These are phyloP conservation scores for Abrus precatorius DNA, from an alignment of 306 rosid genomes.

Conservation along the genomic window DNA sequence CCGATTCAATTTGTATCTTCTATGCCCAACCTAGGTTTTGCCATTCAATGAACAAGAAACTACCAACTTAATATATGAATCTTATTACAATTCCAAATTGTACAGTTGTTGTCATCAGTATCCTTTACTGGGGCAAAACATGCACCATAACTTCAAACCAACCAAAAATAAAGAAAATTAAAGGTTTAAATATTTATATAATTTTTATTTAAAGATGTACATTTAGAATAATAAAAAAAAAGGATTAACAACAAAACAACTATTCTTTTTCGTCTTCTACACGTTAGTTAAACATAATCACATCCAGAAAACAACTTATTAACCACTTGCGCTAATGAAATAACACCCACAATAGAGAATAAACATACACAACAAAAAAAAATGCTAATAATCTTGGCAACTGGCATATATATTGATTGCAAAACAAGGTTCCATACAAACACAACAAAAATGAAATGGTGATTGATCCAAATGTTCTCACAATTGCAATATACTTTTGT, in stretches of 20 bases:
- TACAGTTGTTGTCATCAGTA: background rate
- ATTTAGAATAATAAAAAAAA: background rate
- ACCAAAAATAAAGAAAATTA: background rate
- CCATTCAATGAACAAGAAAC: background rate
- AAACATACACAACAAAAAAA: background rate
- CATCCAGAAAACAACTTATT: background rate
- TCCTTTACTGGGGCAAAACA: background rate
- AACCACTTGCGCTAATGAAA: background rate
- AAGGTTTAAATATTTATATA: background rate
- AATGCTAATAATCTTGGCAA: conserved; percentile 6
- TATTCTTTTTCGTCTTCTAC: background rate
- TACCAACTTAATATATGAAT: background rate
- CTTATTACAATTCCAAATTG: background rate
- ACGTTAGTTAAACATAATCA: background rate
- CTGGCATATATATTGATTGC: conserved; percentile 35
- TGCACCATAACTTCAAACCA: background rate
- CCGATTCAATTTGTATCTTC: background rate
- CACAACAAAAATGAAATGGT: conserved; percentile 38
- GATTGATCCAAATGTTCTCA: conserved; percentile 40
- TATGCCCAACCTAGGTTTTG: background rate
- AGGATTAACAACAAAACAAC: background rate
- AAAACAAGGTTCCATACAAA: conserved; percentile 48
- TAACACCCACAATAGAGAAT: background rate
- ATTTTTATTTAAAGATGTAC: background rate
- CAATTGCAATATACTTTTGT: conserved; percentile 36